Base-by-base conservation (phyloP, 805 yeast species). In the Candida taoyuanica region DNA sequence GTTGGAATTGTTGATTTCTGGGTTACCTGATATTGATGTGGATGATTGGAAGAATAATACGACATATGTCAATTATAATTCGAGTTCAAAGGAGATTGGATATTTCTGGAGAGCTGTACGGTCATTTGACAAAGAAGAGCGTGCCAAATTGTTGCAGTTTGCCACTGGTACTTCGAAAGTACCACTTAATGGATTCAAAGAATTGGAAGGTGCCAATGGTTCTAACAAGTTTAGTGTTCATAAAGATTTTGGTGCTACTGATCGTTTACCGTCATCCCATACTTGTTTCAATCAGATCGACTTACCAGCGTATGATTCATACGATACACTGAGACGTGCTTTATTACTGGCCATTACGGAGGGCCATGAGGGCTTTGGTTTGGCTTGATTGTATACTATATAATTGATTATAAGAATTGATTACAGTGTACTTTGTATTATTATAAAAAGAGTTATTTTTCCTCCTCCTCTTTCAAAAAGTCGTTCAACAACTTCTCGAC, bases 21-120 rank as follows among this genome's bases (percentile, higher is more conserved):
- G 99, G 3, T 68, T 93, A 52, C 98, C 99, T 2, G 96, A 91
- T 52, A 88, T 93, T 52, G 96, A 87, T 63, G 91, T 91, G 16
- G 86, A 81, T 49, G 99, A 93, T 57, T 93, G 99, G 99, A 84
- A 85, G 48, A 81, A 78, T 53, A 85, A 93, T 57, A 76, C 96
- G 2, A 70, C 66, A 1, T 83, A 93, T 62, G 81, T 75, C 33
- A 91, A 88, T 56, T 93, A 91, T 59, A 74, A 87, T 0, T 72
- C 89, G 1, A 72, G 85, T 2, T 85, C 95, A 2, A 78, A 85
- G 21, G 97, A 89, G 56, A 81, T 93, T 40, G 88, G 83, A 55
- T 91, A 97, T 85, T 93, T 93, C 64, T 93, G 99, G 99, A 72
- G 97, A 56, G 96, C 97, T 1, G 96, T 93, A 12, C 77, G 87